Base-by-base conservation (phyloP, 1,284 basidiomycete genomes). In the Omphalotus olearius region DNA sequence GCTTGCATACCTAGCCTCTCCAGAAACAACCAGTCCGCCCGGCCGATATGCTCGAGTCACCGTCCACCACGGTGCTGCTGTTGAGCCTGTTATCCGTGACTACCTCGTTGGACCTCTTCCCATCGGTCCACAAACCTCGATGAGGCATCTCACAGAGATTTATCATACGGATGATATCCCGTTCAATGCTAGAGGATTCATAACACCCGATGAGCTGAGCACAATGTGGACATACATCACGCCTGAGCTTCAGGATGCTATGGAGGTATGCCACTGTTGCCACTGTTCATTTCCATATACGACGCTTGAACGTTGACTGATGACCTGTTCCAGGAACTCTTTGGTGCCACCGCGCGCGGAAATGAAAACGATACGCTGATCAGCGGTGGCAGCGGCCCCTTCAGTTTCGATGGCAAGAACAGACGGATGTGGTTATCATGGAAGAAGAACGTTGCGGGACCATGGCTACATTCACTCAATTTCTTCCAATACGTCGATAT, bases 21-120 rank as follows among this genome's bases (percentile, higher is more conserved):
- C 69, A 3, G 56, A 56, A 25, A 50, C 59, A 2, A 52, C 50
- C 2, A 47, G 53, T 4, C 60, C 66, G 0, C 73, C 73, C 0
- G 54, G 63, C 35, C 66, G 67, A 46, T 71, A 67, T 58, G 74
- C 76, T 1, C 64, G 76, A 47, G 79, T 77, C n/a, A 70, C 75
- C 9, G 66, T 85, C 45, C 74, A 80, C 57, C 76, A 79, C 58
- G 81, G 80, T 33, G 70, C 68, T 10, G 62, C 61, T 9, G 50
- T 56, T 4, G 65, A 65, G 2, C 80, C 80, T 9, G 59, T 67
- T 9, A 69, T 82, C 18, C 70, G 67, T 56, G 76, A 81, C 57
- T 80, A 81, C 58, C 66, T 81, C 6, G 73, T 83, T 25, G 82
- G 81, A 0, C 82, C 81, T 0, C 67, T 83, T 10, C 80, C 81